Evolutionary conservation across 148 eudicot species (phyloP), one percentile per base, ranked within the genome.

Genomic region (Gaultheria prostrata): DNA sequence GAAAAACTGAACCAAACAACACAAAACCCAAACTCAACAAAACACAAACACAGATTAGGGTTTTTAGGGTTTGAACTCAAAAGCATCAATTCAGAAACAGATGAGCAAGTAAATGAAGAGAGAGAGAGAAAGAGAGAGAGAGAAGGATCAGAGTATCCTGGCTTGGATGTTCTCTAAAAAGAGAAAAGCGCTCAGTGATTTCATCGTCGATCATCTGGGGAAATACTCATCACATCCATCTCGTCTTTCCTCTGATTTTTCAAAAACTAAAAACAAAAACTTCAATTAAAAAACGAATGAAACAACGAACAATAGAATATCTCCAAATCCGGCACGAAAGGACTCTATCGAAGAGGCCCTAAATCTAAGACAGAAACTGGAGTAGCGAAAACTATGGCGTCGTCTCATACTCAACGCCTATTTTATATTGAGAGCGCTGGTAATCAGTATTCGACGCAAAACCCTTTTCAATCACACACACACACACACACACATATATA

Each of bases 191-290:
- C 85, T 83, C 85, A 49, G 75, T 83, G 48, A 83, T 83, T 83
- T 83, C 85, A 83, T 17, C 54, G 53, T 83, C 85, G 85, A 83
- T 83, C 85, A 83, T 83, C 85, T 83, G 85, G 85, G 85, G 85
- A 83, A 83, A 77, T 83, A 49, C 48, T 83, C 85, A 83, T 83
- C 85, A 21, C 80, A 39, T 82, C 84, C 84, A 35, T 72, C 46
- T 35, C 21, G 7, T 39, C 49, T 39, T 8, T 21, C 11, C 15
- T 10, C 17, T 11, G 26, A 20, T 2, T 0, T 74, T 12, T 11
- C 51, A 74, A 74, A 20, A 43, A n/a, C n/a, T 0, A 2, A 21
- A 74, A 48, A 45, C 77, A 10, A 39, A 14, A 78, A 54, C 1
- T 10, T 3, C 26, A 65, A 78, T 21, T 0, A 78, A 8, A 11